Evolutionary conservation across 176 grass and related monocot genomes (phyloP).

Genomic region (Lolium rigidum): DNA sequence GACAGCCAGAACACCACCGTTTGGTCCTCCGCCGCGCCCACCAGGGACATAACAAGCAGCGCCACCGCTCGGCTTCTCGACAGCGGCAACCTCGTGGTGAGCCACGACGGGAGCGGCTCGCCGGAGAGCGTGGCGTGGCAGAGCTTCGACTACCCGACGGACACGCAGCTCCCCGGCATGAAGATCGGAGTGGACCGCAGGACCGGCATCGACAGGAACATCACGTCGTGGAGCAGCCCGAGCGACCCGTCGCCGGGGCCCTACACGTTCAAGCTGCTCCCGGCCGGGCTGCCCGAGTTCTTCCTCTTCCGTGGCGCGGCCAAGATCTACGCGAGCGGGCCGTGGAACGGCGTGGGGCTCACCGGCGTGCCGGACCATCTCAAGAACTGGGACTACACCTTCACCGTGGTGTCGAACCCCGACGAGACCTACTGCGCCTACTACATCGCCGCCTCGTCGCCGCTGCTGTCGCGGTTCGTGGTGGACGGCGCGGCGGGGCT

Average conservation of each 20-base stretch:
- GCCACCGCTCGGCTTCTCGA: slow-evolving; percentile 35
- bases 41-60: not conserved
- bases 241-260: slow-evolving; percentile 47
- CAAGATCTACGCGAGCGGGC: slow-evolving; percentile 40
- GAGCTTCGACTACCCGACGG: slow-evolving; percentile 64
- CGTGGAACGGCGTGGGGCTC: slow-evolving; percentile 55
- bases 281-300: slow-evolving; percentile 42
- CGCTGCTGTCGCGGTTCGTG: slow-evolving; percentile 22
- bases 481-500: not conserved
- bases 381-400: slow-evolving; percentile 35
- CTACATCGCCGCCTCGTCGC: not conserved
- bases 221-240: slow-evolving; percentile 54
- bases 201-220: slow-evolving; percentile 43
- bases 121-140: slow-evolving; percentile 43
- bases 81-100: slow-evolving; percentile 57
- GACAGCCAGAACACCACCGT: slow-evolving; percentile 34
- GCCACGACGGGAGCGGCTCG: slow-evolving; percentile 28
- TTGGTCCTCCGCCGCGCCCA: slow-evolving; percentile 40
- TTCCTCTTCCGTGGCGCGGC: slow-evolving; percentile 33
- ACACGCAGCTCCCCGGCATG: slow-evolving; percentile 60
- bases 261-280: slow-evolving; percentile 47
- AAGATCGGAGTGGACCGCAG: slow-evolving; percentile 49
- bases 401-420: slow-evolving; percentile 16
- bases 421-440: slow-evolving; percentile 50
- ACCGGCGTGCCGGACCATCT: slow-evolving; percentile 43